Evolutionary conservation across 1,284 basidiomycete genomes (phyloP).

Genomic region (Ganoderma multipileum): DNA sequence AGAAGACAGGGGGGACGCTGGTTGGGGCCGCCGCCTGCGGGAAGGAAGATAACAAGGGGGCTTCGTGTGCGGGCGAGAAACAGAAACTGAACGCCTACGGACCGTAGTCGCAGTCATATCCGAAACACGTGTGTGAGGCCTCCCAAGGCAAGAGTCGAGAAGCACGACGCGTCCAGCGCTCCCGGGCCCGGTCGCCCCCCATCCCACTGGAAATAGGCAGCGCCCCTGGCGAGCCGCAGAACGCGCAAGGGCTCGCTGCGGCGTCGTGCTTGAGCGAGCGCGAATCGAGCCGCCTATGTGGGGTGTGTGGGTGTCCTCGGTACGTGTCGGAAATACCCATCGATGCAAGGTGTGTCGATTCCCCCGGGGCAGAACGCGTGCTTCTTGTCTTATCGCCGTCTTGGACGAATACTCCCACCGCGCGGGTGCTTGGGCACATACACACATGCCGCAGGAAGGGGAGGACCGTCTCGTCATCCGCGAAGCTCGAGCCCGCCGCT

Average conservation of each 20-base stretch:
- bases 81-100: conserved; percentile 17
- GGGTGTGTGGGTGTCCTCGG: background rate
- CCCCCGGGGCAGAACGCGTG: conserved; percentile 5
- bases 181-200: conserved; percentile 3
- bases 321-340: conserved; percentile 9
- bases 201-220: conserved; percentile 18
- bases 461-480: conserved; percentile 23
- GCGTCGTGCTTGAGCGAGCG: background rate
- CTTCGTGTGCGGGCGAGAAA: conserved; percentile 19
- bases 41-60: conserved; percentile 24
- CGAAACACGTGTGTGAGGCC: conserved; percentile 31
- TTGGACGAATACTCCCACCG: conserved; percentile 21
- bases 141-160: conserved; percentile 22
- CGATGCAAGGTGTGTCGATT: conserved; percentile 7
- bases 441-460: background rate
- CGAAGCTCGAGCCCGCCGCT: conserved; percentile 29
- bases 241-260: background rate
- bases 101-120: conserved; percentile 19
- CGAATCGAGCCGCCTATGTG: conserved; percentile 1
- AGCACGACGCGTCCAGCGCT: conserved; percentile 24
- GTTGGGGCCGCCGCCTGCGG: conserved; percentile 5
- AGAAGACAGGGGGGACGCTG: conserved; percentile 1
- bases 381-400: conserved; percentile 28
- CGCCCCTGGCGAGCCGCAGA: conserved; percentile 20
- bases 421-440: background rate